Base-by-base conservation (phyloP, 169 alveolate genomes). In the Babesia bovis region DNA sequence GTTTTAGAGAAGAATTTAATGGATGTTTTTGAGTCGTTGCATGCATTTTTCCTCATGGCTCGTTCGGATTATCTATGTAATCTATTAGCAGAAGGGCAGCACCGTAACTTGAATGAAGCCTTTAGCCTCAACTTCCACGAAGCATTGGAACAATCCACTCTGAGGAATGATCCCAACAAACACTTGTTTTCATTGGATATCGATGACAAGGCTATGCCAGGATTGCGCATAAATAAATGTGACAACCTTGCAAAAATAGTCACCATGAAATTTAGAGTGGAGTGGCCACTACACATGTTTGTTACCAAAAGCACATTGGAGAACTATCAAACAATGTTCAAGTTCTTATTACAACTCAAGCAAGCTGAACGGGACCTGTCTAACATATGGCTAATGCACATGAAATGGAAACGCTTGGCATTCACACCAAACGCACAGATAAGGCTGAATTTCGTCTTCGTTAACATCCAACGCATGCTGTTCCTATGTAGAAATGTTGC, bases 381-480 rank as follows among this genome's bases (percentile, higher is more conserved):
- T 21, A 70, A 65, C 32, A 83, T 87, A 0, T 82, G 90, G 88
- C 44, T 78, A 19, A 71, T 51, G 56, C 90, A 83, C 52, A 78
- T 87, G 85, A 83, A 73, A 57, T 68, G 82, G 52, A 83, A 83
- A 41, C 77, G 83, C 32, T 66, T 87, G 28, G 74, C 85, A 23
- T 42, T 87, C 36, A 65, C 61, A 30, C 85, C 87, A 21, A 83
- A 77, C 49, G 63, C 87, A 49, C 83, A 38, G 63, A 69, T 67
- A 35, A 69, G 85, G 61, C 56, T 83, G 33, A 87, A 83, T 83
- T 66, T 77, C 56, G 66, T 83, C 28, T 68, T 87, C 70, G 85
- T 79, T 49, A 76, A 76, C 45, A 65, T 82, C 53, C 85, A 82
- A 30, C 63, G 89, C 42, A 87, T 87, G 92, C 66, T 53, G 23